These are phyloP conservation scores for Termitomyces sp. DNA, from an alignment of 1,284 basidiomycete genomes.

Conservation along the genomic window DNA sequence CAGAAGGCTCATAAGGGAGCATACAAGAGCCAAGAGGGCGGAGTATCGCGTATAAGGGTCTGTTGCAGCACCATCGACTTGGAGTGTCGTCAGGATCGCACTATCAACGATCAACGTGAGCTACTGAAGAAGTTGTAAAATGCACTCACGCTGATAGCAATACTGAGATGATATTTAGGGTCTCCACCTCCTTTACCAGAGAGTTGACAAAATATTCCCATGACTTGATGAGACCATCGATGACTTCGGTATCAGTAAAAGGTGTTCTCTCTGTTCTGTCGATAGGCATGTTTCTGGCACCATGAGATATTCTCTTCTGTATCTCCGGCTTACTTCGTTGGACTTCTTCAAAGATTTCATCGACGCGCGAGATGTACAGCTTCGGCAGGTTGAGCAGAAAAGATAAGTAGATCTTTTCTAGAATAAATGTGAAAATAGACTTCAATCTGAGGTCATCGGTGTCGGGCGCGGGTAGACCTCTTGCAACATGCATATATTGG, in stretches of 20 bases:
- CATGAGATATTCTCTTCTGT: neutral
- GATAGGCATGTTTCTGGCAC: no score
- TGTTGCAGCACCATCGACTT: conserved; percentile 43
- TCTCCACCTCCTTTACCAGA: conserved; percentile 32
- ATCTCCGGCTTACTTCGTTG: conserved; percentile 9
- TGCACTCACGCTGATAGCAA: conserved; percentile 24
- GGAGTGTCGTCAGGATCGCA: conserved; percentile 63
- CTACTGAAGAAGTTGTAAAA: no score
- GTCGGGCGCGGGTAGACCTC: no score
- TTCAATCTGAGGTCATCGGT: neutral
- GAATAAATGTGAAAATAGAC: conserved; percentile 12
- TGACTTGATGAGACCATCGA: conserved; percentile 11
- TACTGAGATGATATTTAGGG: conserved; percentile 30
- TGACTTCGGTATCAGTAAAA: neutral
- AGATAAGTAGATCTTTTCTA: conserved; percentile 4
- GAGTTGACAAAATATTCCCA: conserved; percentile 32
- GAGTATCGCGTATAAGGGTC: conserved; percentile 55
- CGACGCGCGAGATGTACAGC: conserved; percentile 15
- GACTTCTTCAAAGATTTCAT: conserved; percentile 12
- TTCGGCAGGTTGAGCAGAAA: conserved; percentile 9
- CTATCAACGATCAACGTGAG: conserved; percentile 27
- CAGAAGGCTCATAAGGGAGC: conserved; percentile 59
- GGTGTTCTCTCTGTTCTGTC: no score
- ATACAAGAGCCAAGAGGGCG: conserved; percentile 56
- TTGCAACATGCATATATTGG: neutral